Evolutionary conservation across 176 grass and related monocot genomes (phyloP), one percentile per base, ranked within the genome.

Genomic region (Eragrostis nindensis): DNA sequence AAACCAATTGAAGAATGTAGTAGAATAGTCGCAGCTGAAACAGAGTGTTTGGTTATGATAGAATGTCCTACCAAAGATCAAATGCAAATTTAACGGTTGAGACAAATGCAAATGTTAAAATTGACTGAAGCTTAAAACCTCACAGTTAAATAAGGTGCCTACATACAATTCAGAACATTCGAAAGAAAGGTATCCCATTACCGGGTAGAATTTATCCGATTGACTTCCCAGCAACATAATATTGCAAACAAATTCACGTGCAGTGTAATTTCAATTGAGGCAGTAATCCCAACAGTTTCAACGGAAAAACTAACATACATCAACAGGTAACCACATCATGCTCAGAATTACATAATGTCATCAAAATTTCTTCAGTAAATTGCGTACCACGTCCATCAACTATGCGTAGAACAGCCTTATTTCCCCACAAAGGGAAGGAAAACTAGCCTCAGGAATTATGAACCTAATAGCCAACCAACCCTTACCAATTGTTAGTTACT

Each of bases 351-450:
- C 24, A 53, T 66, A 29, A 63, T 8, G 52, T 19, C 7, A 66
- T 55, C 60, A 74, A 80, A 73, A 67, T 80, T 86, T 73, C 68
- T 6, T 67, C 19, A 8, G 38, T 79, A 80, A 85, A 81, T 56
- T 18, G 17, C 0, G 12, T 48, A n/a, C 25, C 65, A 24, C n/a
- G 40, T 71, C 57, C 77, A 59, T 44, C 54, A 89, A 64, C 85
- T 81, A 76, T 17, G 74, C 11, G 0, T 6, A 22, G n/a, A 76
- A 15, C 39, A 14, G 40, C 46, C 65, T 89, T 89, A 85, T 81
- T 81, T 76, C 55, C 71, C 56, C 76, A 66, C 27, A 16, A 84
- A 54, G 43, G 86, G 81, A 47, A 41, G 10, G 4, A 63, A 71
- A 65, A 80, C 46, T 80, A 76, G 60, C 43, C 53, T 64, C 52